Evolutionary conservation across 306 rosid genomes (phyloP), one percentile per base, ranked within the genome.

Genomic region (Trichosanthes cucumerina): DNA sequence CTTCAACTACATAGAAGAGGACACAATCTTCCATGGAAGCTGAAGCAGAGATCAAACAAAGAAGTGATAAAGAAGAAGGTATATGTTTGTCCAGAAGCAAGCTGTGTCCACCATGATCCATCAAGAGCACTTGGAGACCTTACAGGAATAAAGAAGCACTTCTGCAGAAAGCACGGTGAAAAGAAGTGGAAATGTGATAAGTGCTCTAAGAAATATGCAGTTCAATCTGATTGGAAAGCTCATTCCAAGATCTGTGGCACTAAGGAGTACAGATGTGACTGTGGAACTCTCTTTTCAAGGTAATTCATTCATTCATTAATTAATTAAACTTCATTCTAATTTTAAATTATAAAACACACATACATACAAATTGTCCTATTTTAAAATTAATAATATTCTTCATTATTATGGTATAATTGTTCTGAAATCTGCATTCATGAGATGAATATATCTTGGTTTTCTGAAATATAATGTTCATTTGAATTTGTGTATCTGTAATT

Each of bases 191-290:
- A 80, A 74, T 80, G 79, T 49, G 78, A 80, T 28, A 73, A 80
- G 24, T 80, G 83, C 41, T 80, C 83, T 49, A 80, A 80, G 78
- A 73, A 72, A 26, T 80, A 80, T 62, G 83, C 83, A 6, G 83
- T 80, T 73, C 83, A 80, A 60, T 80, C 83, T 16, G 83, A 80
- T 31, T 80, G 83, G 83, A 80, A 80, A 39, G 83, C 83, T 43
- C 83, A 80, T 28, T 73, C 79, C 72, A 74, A 80, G 41, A 80
- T 64, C 62, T 80, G 83, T 74, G 83, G 83, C 62, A 80, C 83
- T 0, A 73, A 53, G 23, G 83, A 80, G 74, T 80, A 80, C 28
- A 73, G 79, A 72, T 80, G 83, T 74, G 75, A 80, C 46, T 80
- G 83, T 74, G 79, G 83, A 28, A 80, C 83, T 24, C 79, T 80